phyloP scores from a whole-genome alignment of 2,329 filamentous ascomycete species.

The Alternaria postmessia region DNA sequence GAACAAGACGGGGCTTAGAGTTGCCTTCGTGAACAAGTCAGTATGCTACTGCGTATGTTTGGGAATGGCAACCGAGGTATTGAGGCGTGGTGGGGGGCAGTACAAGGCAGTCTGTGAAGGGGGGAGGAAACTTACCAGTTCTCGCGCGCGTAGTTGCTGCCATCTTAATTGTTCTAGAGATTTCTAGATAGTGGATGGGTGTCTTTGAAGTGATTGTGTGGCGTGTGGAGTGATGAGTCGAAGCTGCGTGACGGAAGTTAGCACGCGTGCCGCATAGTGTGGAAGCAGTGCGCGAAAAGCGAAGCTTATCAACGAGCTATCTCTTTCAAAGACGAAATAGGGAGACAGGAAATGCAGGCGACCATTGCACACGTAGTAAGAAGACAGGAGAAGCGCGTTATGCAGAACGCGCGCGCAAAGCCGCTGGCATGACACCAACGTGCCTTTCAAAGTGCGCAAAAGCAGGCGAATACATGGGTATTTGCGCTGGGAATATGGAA shows the following conservation, averaged over 20 bases:
- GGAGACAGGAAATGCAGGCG: background rate
- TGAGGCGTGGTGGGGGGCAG: background rate
- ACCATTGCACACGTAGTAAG: background rate
- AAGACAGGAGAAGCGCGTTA: conserved; percentile 3
- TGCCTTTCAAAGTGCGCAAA: conserved; percentile 6
- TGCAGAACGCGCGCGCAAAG: background rate
- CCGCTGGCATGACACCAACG: conserved; percentile 2
- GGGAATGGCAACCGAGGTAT: background rate
- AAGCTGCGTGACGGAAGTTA: background rate
- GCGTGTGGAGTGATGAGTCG: conserved; percentile 5
- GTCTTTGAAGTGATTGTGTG: background rate
- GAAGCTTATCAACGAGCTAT: background rate
- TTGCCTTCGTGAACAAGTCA: conserved; percentile 14
- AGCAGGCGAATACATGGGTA: background rate
- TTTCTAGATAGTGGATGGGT: background rate
- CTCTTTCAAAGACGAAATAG: background rate
- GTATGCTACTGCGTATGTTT: conserved; percentile 44
- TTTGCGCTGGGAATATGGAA: background rate
- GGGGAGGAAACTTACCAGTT: conserved; percentile 16
- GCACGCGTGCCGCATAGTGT: conserved; percentile 6
- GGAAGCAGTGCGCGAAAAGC: conserved; percentile 4
- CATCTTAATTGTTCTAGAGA: conserved; percentile 15
- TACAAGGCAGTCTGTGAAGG: background rate
- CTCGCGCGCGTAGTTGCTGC: conserved; percentile 48
- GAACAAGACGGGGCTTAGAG: conserved; percentile 63